Conservation (phyloP, 2,329 filamentous ascomycete species). For the Microcyclospora tardicrescens region DNA sequence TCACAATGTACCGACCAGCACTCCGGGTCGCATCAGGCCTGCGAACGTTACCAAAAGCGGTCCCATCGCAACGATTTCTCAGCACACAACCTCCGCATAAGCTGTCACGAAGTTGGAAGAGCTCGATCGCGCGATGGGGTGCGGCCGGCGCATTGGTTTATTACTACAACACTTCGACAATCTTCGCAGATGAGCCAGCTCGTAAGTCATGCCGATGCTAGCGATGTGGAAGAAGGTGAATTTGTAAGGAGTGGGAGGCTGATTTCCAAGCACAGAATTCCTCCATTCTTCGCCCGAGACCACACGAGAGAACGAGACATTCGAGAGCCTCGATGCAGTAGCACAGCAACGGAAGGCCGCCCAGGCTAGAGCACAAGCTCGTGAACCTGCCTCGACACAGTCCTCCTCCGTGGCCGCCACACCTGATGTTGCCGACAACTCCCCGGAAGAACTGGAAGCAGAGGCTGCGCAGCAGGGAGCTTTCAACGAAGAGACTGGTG, state of each 20-base stretch:
- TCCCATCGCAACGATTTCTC: constrained; percentile 35
- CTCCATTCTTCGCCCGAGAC: constrained; percentile 27
- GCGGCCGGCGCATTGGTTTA: constrained; percentile 67
- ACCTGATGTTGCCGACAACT: constrained; percentile 16
- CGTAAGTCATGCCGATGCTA: constrained; percentile 39
- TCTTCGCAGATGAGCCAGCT: constrained; percentile 67
- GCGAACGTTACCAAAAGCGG: constrained; percentile 23
- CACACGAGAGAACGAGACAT: constrained; percentile 27
- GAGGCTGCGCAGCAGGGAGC: constrained; percentile 80
- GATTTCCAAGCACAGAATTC: constrained; percentile 14
- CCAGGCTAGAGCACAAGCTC: constrained; percentile 19
- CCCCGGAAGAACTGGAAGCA: constrained; percentile 52
- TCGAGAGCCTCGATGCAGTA: constrained; percentile 33
- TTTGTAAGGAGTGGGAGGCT: neutral
- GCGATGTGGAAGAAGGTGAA: neutral
- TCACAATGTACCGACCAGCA: constrained; percentile 40
- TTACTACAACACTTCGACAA: constrained; percentile 81
- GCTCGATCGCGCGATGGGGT: constrained; percentile 57
- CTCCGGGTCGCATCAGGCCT: constrained; percentile 29
- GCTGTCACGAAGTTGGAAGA: constrained; percentile 73
- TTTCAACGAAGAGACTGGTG: constrained; percentile 95
- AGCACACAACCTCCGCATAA: constrained; percentile 47
- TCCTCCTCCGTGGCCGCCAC: constrained; percentile 10
- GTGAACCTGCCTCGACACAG: constrained; percentile 8
- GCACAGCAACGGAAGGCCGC: constrained; percentile 27